Evolutionary conservation across 2,329 filamentous ascomycete genomes (phyloP), one percentile per base, ranked within the genome.

Genomic region (Penicillium sp.): DNA sequence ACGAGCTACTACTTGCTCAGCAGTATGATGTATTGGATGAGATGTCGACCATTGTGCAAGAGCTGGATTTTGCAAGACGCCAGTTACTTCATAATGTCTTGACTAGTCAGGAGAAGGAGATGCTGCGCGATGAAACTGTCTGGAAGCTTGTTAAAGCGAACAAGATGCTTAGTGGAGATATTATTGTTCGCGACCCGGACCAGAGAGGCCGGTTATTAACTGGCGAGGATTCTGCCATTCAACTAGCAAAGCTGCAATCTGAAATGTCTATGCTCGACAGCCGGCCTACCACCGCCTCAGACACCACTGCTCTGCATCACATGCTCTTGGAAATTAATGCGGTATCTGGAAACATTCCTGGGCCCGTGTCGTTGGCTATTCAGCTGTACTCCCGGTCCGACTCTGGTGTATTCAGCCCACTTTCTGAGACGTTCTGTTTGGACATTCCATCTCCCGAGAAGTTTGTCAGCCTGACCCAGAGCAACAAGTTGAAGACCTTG

Each of bases 131-230:
- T 72, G 89, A 90, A 72, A 96, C 92, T 0, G 92, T 99, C 0
- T 99, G 96, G 95, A 91, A 97, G 68, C 80, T 99, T 49, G 93
- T 98, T 3, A 86, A 84, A 44, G 93, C 93, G 45, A 99, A 99
- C 77, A 98, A 97, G 77, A 84, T 98, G 68, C 89, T 97, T 53
- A 91, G 88, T 59, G 91, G 91, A 50, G 93, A 98, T 71, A 90
- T 99, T 48, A 96, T 99, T 71, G 95, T 99, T 57, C 87, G 95
- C 29, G 95, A 96, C 74, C 91, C 95, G 2, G 84, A 83, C 21
- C 87, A 93, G 70, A 85, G 89, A 29, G 95, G 95, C 9, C 86
- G 93, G 46, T 87, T 98, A 27, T 77, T 99, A 67, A 97, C 93
- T 0, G 91, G 90, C 13, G 90, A 97, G 52, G 95, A 99, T 74